Base-by-base conservation (phyloP, 208 protist species). In the Trypanosoma theileri region DNA sequence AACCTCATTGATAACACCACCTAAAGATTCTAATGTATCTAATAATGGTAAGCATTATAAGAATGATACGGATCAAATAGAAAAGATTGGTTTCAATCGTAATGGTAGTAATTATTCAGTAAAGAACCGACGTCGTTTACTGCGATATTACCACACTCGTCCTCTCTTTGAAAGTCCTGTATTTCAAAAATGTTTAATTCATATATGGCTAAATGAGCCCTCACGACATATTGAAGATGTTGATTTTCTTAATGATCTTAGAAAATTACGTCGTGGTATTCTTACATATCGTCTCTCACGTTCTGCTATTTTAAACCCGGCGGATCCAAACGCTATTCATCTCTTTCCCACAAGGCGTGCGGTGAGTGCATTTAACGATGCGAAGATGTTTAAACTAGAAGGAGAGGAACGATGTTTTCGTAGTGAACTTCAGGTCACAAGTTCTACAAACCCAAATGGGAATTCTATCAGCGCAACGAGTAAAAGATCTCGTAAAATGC, bases 121-220 rank as follows among this genome's bases (percentile, higher is more conserved):
- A 8, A 46, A 28, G 17, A 55, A 12, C 24, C 46, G 56, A 4
- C 58, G 44, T 44, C 26, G 26, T 41, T 41, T 35, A 12, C 12
- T 66, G 31, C 14, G 16, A 12, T 19, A 63, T 50, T 92, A 88
- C 69, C 72, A 70, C 55, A 67, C 69, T 54, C 63, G 66, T 41
- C 84, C 80, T 46, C 69, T 92, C 46, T 96, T 86, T 67, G 77
- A 88, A 28, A 89, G 79, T 66, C 83, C 79, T 60, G 77, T 76
- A 31, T 96, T 96, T 61, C 46, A 70, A 10, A 52, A 80, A 13
- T 75, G 75, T 54, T 76, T 96, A 22, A 45, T 96, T 41, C 85
- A 90, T 35, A 55, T 92, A 22, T 73, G 87, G 60, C 80, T 96
- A n/a, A 55, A 40, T 6, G 56, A 79, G n/a, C 71, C 76, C 12